phyloP scores from a whole-genome alignment of 441 rosid species.

The Gossypium schwendimanii region DNA sequence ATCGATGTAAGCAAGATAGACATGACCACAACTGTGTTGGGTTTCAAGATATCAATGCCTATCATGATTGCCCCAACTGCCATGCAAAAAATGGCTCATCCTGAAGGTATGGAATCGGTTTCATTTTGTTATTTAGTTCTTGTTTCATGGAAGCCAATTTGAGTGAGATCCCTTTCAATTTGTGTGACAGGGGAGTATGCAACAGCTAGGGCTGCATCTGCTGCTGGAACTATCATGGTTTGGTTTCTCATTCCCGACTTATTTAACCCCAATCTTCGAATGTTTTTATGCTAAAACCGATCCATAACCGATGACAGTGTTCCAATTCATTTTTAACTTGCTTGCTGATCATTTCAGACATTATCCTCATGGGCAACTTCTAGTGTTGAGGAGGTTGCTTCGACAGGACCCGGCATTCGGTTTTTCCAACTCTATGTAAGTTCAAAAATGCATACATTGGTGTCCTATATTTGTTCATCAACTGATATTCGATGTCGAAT shows the following conservation, averaged over 20 bases:
- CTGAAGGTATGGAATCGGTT: constrained; percentile 51
- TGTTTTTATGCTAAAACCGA: too few species aligned
- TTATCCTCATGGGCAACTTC: constrained; percentile 87
- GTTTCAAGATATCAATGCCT: constrained; percentile 91
- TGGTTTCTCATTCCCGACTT: background rate
- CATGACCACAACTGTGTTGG: constrained; percentile 64
- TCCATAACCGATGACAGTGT: too few species aligned
- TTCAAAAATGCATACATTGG: background rate
- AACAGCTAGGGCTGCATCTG: constrained; percentile 86
- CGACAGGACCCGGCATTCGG: constrained; percentile 87
- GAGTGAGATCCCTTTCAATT: background rate
- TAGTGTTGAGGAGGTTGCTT: constrained; percentile 94
- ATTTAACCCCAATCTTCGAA: too few species aligned
- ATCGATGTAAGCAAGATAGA: constrained; percentile 82
- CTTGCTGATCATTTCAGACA: constrained; percentile 38
- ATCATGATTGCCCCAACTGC: constrained; percentile 97
- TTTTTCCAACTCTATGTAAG: constrained; percentile 95
- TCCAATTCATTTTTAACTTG: background rate
- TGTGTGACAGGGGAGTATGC: constrained; percentile 72
- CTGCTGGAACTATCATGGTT: constrained; percentile 87
- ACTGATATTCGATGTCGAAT: background rate
- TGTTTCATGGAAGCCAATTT: background rate
- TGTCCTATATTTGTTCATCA: background rate
- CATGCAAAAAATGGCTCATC: constrained; percentile 99
- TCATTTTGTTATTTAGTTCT: too few species aligned